Evolutionary conservation across 345 rosid genomes (phyloP).

Genomic region (Eucalyptus curtisii): DNA sequence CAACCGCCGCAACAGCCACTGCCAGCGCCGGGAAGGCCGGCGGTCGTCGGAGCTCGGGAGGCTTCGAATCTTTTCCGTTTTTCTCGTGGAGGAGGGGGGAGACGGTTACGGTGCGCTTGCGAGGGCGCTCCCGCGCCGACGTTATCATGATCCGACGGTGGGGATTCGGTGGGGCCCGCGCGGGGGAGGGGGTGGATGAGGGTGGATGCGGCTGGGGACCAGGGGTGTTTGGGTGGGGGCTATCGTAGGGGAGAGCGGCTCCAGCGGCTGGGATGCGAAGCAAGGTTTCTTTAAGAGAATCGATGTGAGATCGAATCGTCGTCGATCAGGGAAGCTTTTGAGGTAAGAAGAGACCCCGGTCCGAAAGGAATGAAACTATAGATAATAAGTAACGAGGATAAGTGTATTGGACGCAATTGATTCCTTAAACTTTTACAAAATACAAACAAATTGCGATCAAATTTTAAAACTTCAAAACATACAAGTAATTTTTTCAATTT

Average conservation of each 20-base stretch:
- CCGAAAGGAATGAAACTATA: background rate
- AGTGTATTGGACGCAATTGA: background rate
- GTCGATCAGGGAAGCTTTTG: too few relatives aligned
- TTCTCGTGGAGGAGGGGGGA: background rate
- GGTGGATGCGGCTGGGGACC: background rate
- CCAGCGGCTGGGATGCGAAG: background rate
- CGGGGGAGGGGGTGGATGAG: background rate
- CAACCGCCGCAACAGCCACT: background rate
- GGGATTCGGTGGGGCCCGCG: background rate
- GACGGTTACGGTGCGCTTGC: background rate
- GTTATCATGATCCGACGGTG: background rate
- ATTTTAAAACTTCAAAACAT: accelerated
- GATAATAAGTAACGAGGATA: background rate
- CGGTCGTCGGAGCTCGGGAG: background rate
- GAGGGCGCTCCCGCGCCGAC: background rate
- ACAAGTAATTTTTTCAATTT: accelerated
- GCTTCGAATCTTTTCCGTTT: background rate
- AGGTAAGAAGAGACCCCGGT: background rate
- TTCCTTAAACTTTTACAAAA: accelerated
- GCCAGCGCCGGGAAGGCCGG: background rate
- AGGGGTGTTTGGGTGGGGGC: background rate
- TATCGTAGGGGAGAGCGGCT: background rate
- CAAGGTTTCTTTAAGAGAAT: background rate
- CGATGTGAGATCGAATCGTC: background rate
- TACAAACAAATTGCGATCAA: accelerated